Percentiles rank a stretch among this genome's conserved stretches.
Conservation (phyloP, 2,329 filamentous ascomycete genomes). For the Onygenales sp. region DNA sequence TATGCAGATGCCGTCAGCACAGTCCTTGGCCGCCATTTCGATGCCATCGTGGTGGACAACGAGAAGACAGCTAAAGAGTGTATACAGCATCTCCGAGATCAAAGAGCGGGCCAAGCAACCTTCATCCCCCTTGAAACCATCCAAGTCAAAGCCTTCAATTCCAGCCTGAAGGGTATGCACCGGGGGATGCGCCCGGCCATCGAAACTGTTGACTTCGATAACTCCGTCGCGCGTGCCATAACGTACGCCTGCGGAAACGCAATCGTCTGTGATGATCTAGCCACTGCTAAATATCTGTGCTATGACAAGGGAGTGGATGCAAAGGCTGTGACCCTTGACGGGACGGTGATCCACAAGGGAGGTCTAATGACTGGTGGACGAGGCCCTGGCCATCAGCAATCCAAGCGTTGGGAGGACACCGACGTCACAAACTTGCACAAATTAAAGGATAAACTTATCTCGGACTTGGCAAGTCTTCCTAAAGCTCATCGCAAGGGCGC, state of each 20-base stretch:
- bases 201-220: conserved; percentile 91
- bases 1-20: conserved; percentile 89
- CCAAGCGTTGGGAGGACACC: conserved; percentile 78
- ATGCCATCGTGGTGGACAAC: conserved; percentile 88
- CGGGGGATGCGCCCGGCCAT: conserved; percentile 80
- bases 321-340: conserved; percentile 89
- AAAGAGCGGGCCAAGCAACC: conserved; percentile 76
- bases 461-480: conserved; percentile 71
- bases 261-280: conserved; percentile 82
- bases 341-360: conserved; percentile 93
- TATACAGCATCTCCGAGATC: conserved; percentile 86
- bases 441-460: conserved; percentile 63
- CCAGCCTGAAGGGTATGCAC: conserved; percentile 79
- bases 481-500: conserved; percentile 64
- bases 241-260: conserved; percentile 91
- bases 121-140: conserved; percentile 97
- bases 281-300: conserved; percentile 79
- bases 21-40: conserved; percentile 84
- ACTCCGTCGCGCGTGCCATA: conserved; percentile 80
- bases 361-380: conserved; percentile 95
- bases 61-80: conserved; percentile 92
- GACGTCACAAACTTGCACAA: conserved; percentile 79
- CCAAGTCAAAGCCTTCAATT: conserved; percentile 84
- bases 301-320: conserved; percentile 78
- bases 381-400: conserved; percentile 63